Base-by-base conservation (phyloP, 1,139 yeast genomes). In the Pichia cactophila region DNA sequence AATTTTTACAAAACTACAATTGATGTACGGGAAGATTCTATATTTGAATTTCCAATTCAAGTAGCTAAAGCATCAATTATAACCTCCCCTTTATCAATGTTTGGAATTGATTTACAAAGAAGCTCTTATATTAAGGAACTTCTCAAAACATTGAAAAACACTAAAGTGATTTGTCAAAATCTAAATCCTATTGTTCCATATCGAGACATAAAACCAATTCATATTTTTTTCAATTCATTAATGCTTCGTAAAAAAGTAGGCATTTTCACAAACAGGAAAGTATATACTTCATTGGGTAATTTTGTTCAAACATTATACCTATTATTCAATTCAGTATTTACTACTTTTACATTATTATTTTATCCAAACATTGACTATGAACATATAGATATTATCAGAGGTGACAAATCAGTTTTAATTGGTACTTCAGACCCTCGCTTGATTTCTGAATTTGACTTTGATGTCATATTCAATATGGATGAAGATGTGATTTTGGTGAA, bases 391-490 rank as follows among this genome's bases (percentile, higher is more conserved):
- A 60, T 75, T 17, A 62, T 78, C 50, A 71, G 72, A 51, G 63
- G 65, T 51, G 69, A 78, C 56, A 69, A 68, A 12, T 67, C 71
- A 7, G 77, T 63, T 59, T 61, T 78, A 54, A 75, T 81, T 5
- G 83, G 83, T 29, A 77, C 83, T 20, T 75, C 78, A 50, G 78
- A 78, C 60, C 75, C 79, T 20, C 71, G 76, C 53, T 75, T 78
- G 62, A 77, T 74, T 54, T 66, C 60, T 11, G 56, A 58, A 39
- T 46, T 58, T 38, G 70, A 71, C 51, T 78, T 82, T 82, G 81
- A 78, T 58, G 56, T 78, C 11, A 64, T 76, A 50, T 70, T 75
- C 49, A 80, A 78, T 60, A 61, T 78, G 54, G 83, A 78, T 56
- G 49, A 51, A 14, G 36, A 51, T 26, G 37, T 41, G 4, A 26